These are phyloP conservation scores for Ramaria rubella DNA, from an alignment of 768 basidiomycete species.

Conservation along the genomic window DNA sequence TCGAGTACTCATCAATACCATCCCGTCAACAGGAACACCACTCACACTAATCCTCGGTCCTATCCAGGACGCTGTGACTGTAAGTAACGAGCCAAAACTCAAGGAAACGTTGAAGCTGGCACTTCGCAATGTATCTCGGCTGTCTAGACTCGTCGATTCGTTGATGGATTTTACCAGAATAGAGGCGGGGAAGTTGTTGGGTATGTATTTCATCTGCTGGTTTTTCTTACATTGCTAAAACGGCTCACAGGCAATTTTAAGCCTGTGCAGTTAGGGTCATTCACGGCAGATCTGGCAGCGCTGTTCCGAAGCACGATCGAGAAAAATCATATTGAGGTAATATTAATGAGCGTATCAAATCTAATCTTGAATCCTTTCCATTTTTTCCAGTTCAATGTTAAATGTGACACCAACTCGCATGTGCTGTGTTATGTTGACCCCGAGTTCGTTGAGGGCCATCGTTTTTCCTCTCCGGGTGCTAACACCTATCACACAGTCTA, in stretches of 20 bases:
- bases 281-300: conserved; percentile 26
- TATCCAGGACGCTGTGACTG: conserved; percentile 15
- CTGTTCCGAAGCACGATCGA: conserved; percentile 32
- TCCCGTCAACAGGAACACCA: conserved; percentile 16
- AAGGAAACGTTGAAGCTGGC: conserved; percentile 18
- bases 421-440: conserved; percentile 25
- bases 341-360: no score
- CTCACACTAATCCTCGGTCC: conserved; percentile 24
- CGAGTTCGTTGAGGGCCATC: conserved; percentile 16
- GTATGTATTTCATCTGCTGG: neutral
- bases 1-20: neutral
- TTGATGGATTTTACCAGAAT: conserved; percentile 35
- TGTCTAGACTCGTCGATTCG: conserved; percentile 30
- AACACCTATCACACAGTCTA: neutral
- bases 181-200: conserved; percentile 25
- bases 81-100: conserved; percentile 13
- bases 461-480: neutral
- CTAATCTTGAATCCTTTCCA: no score
- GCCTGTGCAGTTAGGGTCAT: conserved; percentile 25
- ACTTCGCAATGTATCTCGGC: conserved; percentile 26
- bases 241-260: conserved; percentile 22
- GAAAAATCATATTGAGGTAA: conserved; percentile 18
- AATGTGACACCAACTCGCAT: conserved; percentile 19
- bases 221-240: neutral
- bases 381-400: conserved; percentile 24